phyloP scores from a whole-genome alignment of 192 early-diverging fungal genomes.

The Phycomyces blakesleeanus region DNA sequence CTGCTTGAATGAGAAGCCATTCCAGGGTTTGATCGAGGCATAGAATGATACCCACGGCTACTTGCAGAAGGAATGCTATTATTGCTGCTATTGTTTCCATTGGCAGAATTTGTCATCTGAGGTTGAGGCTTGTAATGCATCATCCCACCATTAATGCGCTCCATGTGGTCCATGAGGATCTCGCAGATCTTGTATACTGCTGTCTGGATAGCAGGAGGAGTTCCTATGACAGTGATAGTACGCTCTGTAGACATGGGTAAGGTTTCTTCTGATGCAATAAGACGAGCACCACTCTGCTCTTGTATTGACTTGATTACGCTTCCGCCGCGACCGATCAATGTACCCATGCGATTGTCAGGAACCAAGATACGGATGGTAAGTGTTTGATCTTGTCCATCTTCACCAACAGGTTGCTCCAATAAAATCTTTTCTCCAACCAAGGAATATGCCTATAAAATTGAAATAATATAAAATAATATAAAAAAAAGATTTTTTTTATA shows the following conservation, averaged over 20 bases:
- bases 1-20: not conserved
- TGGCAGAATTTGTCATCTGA: constrained; percentile 13
- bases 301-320: constrained; percentile 91
- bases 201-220: constrained; percentile 76
- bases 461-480: constrained; percentile 1
- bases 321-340: constrained; percentile 87
- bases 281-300: constrained; percentile 77
- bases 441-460: constrained; percentile 43
- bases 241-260: constrained; percentile 91
- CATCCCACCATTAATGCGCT: constrained; percentile 58
- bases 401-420: constrained; percentile 54
- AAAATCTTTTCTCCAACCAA: constrained; percentile 75
- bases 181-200: constrained; percentile 81
- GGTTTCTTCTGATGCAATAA: constrained; percentile 83
- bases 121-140: constrained; percentile 70
- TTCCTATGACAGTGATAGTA: constrained; percentile 79
- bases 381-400: constrained; percentile 28
- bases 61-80: not conserved
- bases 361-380: constrained; percentile 82
- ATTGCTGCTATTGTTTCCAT: not conserved
- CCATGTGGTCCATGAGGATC: constrained; percentile 68
- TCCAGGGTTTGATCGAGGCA: constrained; percentile 1
- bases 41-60: not conserved
- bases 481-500: not conserved
- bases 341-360: constrained; percentile 81